Conservation (phyloP, 2,329 filamentous ascomycete genomes). For the Aspergillus floridensis region DNA sequence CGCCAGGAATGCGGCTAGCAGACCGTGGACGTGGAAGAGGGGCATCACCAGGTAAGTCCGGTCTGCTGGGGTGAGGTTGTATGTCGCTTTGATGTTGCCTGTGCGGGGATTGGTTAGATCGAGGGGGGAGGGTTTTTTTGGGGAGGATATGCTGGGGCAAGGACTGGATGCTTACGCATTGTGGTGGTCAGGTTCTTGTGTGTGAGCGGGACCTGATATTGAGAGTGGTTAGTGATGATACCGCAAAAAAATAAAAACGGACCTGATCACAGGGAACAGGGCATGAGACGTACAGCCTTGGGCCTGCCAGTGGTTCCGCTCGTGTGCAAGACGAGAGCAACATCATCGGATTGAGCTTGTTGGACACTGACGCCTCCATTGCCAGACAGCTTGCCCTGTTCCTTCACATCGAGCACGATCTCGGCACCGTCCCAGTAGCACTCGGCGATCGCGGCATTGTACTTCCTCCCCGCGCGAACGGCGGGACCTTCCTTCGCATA, state of each 20-base stretch:
- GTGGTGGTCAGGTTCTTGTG: constrained; percentile 78
- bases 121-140: not conserved
- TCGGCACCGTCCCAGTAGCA: constrained; percentile 74
- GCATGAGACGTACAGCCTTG: constrained; percentile 64
- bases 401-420: constrained; percentile 75
- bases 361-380: constrained; percentile 50
- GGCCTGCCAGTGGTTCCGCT: constrained; percentile 81
- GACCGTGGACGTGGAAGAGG: constrained; percentile 85
- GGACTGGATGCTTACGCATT: constrained; percentile 59
- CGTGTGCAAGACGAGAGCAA: constrained; percentile 79
- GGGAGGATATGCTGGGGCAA: not conserved
- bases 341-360: constrained; percentile 68
- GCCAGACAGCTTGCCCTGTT: constrained; percentile 63
- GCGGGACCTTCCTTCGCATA: constrained; percentile 66
- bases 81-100: constrained; percentile 77
- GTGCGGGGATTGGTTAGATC: constrained; percentile 8
- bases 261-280: not conserved
- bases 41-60: constrained; percentile 88
- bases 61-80: constrained; percentile 67
- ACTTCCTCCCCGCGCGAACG: constrained; percentile 73
- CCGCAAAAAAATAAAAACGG: not conserved
- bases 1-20: constrained; percentile 77
- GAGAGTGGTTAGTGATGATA: constrained; percentile 4
- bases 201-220: constrained; percentile 64
- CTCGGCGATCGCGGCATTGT: constrained; percentile 80